Percentiles rank a stretch among this genome's conserved stretches.
These are phyloP conservation scores for Monosporascus ibericus DNA, from an alignment of 2,329 filamentous ascomycete species.

Conservation along the genomic window DNA sequence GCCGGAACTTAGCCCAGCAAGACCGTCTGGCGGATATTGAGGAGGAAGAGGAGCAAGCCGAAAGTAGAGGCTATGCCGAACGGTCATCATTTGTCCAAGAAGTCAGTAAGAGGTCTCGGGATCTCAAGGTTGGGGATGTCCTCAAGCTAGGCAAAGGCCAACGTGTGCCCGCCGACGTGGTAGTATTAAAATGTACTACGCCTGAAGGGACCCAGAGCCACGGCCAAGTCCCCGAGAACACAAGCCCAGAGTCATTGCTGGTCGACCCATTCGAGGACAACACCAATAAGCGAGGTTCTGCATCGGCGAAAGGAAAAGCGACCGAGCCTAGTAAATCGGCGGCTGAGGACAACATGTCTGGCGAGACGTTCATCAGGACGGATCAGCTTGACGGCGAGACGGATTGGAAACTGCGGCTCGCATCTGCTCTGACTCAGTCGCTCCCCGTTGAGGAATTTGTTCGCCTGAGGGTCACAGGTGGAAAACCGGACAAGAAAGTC, in stretches of 20 bases:
- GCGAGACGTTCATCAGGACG: constrained; percentile 94
- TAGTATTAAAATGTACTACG: constrained; percentile 78
- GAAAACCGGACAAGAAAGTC: constrained; percentile 87
- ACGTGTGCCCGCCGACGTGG: constrained; percentile 86
- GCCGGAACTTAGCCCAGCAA: constrained; percentile 27
- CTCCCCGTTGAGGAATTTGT: constrained; percentile 67
- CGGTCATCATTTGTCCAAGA: constrained; percentile 55
- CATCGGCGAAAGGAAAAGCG: constrained; percentile 30
- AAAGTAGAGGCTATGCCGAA: constrained; percentile 32
- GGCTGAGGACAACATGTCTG: constrained; percentile 43
- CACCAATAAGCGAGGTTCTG: constrained; percentile 15
- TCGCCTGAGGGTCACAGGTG: constrained; percentile 66
- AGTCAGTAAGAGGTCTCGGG: constrained; percentile 72
- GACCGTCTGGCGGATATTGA: constrained; percentile 58
- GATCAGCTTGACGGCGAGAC: constrained; percentile 97
- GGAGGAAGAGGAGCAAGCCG: constrained; percentile 57
- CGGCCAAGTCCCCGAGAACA: constrained; percentile 24
- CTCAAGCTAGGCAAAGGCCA: constrained; percentile 88
- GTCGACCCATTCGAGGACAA: constrained; percentile 32
- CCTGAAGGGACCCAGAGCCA: constrained; percentile 39
- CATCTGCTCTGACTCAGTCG: constrained; percentile 79
- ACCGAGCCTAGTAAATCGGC: constrained; percentile 20
- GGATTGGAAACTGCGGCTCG: constrained; percentile 92
- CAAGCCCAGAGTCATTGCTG: constrained; percentile 33
- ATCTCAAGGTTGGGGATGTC: constrained; percentile 93